Evolutionary conservation across 768 basidiomycete species (phyloP), one percentile per base, ranked within the genome.

Genomic region (Naganishia kalamii): DNA sequence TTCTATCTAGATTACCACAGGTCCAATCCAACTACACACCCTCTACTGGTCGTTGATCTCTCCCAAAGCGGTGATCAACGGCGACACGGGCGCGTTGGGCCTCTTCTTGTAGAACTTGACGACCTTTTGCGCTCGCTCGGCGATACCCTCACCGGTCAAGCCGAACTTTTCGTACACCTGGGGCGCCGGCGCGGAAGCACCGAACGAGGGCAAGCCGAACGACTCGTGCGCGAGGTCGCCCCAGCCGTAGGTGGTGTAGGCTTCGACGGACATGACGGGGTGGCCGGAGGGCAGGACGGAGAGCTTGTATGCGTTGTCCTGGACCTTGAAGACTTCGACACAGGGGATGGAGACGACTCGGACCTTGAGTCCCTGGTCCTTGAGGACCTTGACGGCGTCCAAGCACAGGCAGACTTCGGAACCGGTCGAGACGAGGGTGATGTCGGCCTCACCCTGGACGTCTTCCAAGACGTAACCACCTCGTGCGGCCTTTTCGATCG

Each of bases 391-490:
- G 60, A 89, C 90, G 21, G 92, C 91, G 77, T 92, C 92, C 63
- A 93, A 79, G 41, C 87, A 90, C 70, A 97, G 90, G 72, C 82
- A 73, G 70, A 94, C 91, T 80, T 97, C 93, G 78, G 87, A 89
- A 68, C 93, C 93, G 67, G 85, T 86, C 76, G 87, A 87, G 73
- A 96, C 89, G 70, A 97, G 85, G 37, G 91, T 94, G 74, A 97
- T 80, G 78, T 88, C 88, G 79, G 92, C 90, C 66, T 68, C 65
- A 65, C 84, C 81, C 59, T 82, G 80, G 57, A 86, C 87, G 61
- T 96, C 93, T 74, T 88, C 84, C 41, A 94, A 78, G 64, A 94
- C 90, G 78, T 96, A 97, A 65, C 90, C 93, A 72, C 93, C 93
- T 70, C 85, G 86, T 65, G 79, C 74, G 61, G 90, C 92, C 62